Base-by-base conservation (phyloP, 495 filamentous ascomycete genomes). In the Podospora comata region DNA sequence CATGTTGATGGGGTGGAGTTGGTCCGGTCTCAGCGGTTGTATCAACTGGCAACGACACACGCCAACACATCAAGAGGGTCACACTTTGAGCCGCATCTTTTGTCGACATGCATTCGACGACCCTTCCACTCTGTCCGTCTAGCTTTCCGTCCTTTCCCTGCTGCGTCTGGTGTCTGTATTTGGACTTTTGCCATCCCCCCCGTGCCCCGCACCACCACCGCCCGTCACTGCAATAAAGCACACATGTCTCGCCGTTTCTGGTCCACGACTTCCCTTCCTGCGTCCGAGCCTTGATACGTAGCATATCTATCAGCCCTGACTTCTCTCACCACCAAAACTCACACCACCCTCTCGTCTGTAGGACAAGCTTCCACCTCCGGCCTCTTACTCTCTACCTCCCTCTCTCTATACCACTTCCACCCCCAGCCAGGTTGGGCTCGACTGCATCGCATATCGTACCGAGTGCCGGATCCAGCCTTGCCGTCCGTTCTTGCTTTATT, bases 11-110 rank as follows among this genome's bases (percentile, higher is more conserved):
- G 81, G 79, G 85, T 86, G 84, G 85, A 85, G 82, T 81, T 85
- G 81, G 78, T 82, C 83, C 83, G 84, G 83, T 83, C 84, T 81
- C 85, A 78, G 79, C 79, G 76, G 70, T 80, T 87, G 81, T 85
- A 87, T 86, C 82, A 84, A 91, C 89, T 95, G 92, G 93, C 84
- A 86, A 88, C 82, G 85, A 91, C 83, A 83, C 79, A 89, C 90
- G 93, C 93, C 93, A 97, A 84, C 93, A 88, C 93, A 97, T 93
- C 92, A 91, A 83, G 78, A 85, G 84, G 84, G 83, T 85, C 83
- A 80, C 83, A 84, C 84, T 81, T 84, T 79, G 81, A 87, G 85
- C 84, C 85, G 85, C 85, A 87, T 85, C 80, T 82, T 79, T 74
- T 70, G 71, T 76, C 68, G 70, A 79, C 83, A 78, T 85, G 82